phyloP scores from a whole-genome alignment of 2,329 filamentous ascomycete genomes.

The Colletotrichum agaves region DNA sequence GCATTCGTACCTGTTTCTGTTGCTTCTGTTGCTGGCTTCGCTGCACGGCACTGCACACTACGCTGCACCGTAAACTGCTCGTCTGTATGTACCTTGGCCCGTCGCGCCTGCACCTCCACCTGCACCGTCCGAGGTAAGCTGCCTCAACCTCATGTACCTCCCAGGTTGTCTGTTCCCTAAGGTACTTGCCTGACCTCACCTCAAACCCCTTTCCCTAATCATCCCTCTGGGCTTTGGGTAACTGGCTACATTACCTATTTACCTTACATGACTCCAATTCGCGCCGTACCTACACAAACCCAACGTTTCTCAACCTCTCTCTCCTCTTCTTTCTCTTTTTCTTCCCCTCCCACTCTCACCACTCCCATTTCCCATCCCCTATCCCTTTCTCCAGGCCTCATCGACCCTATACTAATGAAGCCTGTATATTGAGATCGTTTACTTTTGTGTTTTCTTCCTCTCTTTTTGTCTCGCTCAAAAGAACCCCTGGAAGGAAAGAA shows the following conservation, averaged over 20 bases:
- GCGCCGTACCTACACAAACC: slow-evolving; percentile 11
- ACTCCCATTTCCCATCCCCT: slow-evolving; percentile 20
- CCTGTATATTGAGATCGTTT: slow-evolving; percentile 40
- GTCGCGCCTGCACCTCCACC: neutral
- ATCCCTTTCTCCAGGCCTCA: slow-evolving; percentile 40
- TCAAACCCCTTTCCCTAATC: neutral
- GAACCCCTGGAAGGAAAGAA: slow-evolving; percentile 33
- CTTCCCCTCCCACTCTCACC: slow-evolving; percentile 12
- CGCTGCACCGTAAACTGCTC: neutral
- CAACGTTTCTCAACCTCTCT: slow-evolving; percentile 9
- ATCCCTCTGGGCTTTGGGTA: neutral
- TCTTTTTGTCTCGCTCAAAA: slow-evolving; percentile 27
- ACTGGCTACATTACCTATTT: neutral
- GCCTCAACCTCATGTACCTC: neutral
- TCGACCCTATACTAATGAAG: slow-evolving; percentile 39
- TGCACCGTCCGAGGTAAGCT: neutral
- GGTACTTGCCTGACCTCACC: neutral
- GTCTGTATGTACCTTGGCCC: too few relatives aligned
- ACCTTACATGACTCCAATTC: neutral
- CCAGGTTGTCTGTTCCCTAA: neutral
- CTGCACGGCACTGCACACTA: neutral
- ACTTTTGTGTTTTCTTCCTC: slow-evolving; percentile 37
- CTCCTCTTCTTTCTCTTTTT: slow-evolving; percentile 11
- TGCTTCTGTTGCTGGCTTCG: slow-evolving; percentile 12
- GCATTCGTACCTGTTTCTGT: neutral